phyloP scores from a whole-genome alignment of 2,329 filamentous ascomycete species.

The Fusarium pilosicola region DNA sequence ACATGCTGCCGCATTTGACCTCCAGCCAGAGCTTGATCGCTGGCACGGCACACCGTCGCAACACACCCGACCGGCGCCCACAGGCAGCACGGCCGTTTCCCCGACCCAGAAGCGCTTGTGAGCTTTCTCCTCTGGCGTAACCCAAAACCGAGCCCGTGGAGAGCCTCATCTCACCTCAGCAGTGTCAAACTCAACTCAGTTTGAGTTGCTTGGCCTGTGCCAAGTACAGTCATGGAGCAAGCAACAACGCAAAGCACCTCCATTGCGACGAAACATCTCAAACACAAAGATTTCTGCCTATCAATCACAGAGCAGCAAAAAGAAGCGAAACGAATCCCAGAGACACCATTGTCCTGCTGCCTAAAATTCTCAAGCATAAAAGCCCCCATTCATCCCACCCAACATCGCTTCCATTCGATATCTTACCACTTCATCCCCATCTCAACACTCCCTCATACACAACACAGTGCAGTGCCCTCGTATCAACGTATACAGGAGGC shows the following conservation, averaged over 20 bases:
- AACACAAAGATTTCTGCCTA: fast-evolving
- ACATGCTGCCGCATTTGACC: neutral
- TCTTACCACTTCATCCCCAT: neutral
- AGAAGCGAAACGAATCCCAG: neutral
- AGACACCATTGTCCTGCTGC: neutral
- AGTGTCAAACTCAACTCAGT: neutral
- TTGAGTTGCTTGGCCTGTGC: neutral
- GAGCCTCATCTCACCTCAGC: neutral
- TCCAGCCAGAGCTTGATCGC: neutral
- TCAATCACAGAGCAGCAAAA: neutral
- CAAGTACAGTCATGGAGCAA: neutral
- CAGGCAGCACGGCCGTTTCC: fast-evolving
- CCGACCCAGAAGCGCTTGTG: too few species aligned
- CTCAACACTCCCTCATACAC: neutral
- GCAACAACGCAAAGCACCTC: too few species aligned
- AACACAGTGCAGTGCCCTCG: neutral
- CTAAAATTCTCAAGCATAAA: neutral
- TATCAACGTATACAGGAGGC: too few species aligned
- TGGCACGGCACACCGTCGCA: fast-evolving
- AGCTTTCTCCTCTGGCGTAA: too few species aligned
- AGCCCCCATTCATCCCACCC: neutral
- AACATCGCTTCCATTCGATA: neutral
- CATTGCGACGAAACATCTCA: neutral
- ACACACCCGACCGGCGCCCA: neutral
- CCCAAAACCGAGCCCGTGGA: fast-evolving